phyloP scores from a whole-genome alignment of 139 green algal genomes.

The Chlamydomonas sphaeroides region DNA sequence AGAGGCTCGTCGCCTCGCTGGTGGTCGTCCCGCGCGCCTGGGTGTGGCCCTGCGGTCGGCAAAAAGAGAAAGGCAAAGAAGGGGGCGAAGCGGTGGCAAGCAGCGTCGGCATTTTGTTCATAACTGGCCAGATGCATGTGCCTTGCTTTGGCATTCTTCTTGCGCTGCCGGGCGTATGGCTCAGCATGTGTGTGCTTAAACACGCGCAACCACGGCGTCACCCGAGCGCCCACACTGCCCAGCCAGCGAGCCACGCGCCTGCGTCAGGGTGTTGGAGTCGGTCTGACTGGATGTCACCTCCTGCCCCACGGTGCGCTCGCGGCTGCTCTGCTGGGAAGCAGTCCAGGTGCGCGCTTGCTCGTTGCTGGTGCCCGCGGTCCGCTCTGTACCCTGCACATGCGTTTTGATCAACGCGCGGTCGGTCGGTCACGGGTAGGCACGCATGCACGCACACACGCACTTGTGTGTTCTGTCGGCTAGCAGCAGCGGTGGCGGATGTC shows the following conservation, averaged over 20 bases:
- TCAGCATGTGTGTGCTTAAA: too few relatives aligned
- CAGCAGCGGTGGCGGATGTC: neutral
- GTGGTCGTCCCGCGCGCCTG: neutral
- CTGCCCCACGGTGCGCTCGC: neutral
- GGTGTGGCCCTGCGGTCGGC: conserved; percentile 15
- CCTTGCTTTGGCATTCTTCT: too few relatives aligned
- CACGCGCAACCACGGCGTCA: too few relatives aligned
- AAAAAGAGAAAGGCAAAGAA: too few relatives aligned
- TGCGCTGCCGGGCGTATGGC: too few relatives aligned
- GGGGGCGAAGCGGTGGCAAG: too few relatives aligned
- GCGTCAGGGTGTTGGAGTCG: neutral
- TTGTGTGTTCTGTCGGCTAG: neutral
- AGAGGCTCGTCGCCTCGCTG: neutral
- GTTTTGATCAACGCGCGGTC: too few relatives aligned
- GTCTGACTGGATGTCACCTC: neutral
- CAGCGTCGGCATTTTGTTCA: too few relatives aligned
- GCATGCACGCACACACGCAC: neutral
- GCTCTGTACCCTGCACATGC: neutral
- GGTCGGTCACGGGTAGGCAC: too few relatives aligned
- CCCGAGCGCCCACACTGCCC: too few relatives aligned
- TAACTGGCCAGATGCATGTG: too few relatives aligned
- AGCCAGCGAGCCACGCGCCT: neutral
- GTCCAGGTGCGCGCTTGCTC: neutral
- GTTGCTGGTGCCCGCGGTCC: neutral
- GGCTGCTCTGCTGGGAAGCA: neutral